These are phyloP conservation scores for Cephalotrichum gorgonifer DNA, from an alignment of 2,329 filamentous ascomycete genomes.

Conservation along the genomic window DNA sequence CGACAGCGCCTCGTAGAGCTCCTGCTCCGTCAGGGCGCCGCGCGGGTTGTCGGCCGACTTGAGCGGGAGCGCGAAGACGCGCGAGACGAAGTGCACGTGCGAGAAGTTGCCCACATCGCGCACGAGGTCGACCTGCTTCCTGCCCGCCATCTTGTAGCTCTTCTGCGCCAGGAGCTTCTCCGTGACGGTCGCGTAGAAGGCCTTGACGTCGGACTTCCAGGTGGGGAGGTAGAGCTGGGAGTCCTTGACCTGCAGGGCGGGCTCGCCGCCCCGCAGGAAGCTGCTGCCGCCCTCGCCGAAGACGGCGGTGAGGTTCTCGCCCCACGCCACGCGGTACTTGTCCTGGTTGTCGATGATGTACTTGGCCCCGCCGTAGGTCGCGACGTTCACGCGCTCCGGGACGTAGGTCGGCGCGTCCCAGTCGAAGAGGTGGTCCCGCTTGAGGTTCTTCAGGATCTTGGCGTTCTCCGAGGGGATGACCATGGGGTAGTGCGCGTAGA, in stretches of 20 bases:
- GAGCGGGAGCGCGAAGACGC: slow-evolving; percentile 54
- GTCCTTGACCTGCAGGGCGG: slow-evolving; percentile 41
- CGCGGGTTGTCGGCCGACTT: slow-evolving; percentile 51
- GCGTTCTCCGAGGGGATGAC: slow-evolving; percentile 60
- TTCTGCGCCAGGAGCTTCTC: slow-evolving; percentile 53
- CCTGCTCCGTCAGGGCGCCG: slow-evolving; percentile 44
- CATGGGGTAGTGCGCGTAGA: slow-evolving; percentile 75
- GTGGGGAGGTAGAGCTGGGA: slow-evolving; percentile 50
- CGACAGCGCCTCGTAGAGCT: slow-evolving; percentile 52
- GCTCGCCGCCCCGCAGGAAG: slow-evolving; percentile 47
- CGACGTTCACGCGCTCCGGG: slow-evolving; percentile 42
- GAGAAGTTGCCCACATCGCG: slow-evolving; percentile 59
- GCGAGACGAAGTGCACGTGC: slow-evolving; percentile 53
- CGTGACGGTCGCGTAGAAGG: slow-evolving; percentile 56
- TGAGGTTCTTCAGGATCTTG: slow-evolving; percentile 58
- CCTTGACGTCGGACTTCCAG: slow-evolving; percentile 52
- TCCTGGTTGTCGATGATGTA: slow-evolving; percentile 49
- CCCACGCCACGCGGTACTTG: slow-evolving; percentile 57
- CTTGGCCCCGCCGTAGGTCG: slow-evolving; percentile 50
- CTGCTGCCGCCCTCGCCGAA: slow-evolving; percentile 43
- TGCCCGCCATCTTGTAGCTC: slow-evolving; percentile 45
- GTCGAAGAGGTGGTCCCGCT: slow-evolving; percentile 57
- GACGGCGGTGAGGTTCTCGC: slow-evolving; percentile 50
- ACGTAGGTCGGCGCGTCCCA: slow-evolving; percentile 50
- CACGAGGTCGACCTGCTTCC: slow-evolving; percentile 58